Base-by-base conservation (phyloP, 306 rosid genomes). In the Pyrus betulifolia region DNA sequence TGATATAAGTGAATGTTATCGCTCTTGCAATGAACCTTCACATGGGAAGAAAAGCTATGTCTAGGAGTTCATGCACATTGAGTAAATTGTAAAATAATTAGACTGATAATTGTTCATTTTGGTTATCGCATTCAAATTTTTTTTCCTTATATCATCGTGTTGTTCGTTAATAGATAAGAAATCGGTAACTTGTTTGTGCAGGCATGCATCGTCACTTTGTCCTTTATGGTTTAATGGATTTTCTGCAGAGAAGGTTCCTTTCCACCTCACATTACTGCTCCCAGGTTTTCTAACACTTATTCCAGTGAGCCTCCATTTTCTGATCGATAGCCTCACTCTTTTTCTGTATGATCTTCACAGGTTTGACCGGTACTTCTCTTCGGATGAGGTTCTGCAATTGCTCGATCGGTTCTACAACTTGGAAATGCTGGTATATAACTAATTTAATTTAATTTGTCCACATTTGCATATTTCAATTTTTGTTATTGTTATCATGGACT, bases 181-280 rank as follows among this genome's bases (percentile, higher is more conserved):
- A 67, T 77, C 51, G 12, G 45, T 42, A 40, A 74, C 31, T 67
- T 61, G 15, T 14, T 82, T 77, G 79, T 60, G 80, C 85, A 95
- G 99, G 99, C 72, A 77, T 95, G 63, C 97, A 95, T 86, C 97
- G 97, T 40, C 96, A 95, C 85, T 95, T 92, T 83, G 90, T 95
- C 64, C 84, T 95, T 40, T 92, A 82, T 74, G 99, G 99, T 72
- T 81, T 95, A 85, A 95, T 92, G 99, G 99, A 95, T 62, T 92
- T 82, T 86, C 86, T 95, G 17, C 84, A 82, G 76, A 90, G 83
- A 88, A 95, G 97, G 99, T 90, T 84, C 11, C 77, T 83, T 79
- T 85, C 80, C 33, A 52, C 31, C 75, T 76, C 67, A 51, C 45
- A n/a, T 69, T 72, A 65, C 72, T 72, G 64, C 61, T 68, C 31